These are phyloP conservation scores for Quercus rubra DNA, from an alignment of 306 rosid species.

Conservation along the genomic window DNA sequence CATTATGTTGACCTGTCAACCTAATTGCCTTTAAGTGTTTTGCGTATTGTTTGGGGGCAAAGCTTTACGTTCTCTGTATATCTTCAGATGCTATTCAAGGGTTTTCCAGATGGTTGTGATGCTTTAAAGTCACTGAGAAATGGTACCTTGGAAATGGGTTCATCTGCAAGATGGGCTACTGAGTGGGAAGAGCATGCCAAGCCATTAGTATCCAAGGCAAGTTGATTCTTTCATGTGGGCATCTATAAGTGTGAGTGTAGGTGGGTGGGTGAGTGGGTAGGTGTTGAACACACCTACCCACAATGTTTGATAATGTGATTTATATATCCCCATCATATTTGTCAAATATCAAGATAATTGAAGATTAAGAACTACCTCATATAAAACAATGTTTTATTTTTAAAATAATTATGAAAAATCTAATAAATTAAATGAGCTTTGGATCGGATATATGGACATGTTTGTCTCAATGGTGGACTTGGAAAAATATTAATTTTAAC, in stretches of 20 bases:
- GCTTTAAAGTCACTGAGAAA: constrained; percentile 50
- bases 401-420: no score
- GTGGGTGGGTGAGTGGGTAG: no score
- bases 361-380: no score
- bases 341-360: no score
- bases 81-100: constrained; percentile 77
- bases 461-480: no score
- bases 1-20: not conserved
- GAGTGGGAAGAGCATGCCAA: constrained; percentile 96
- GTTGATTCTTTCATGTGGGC: constrained; percentile 6
- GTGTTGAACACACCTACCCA: no score
- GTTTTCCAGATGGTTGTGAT: constrained; percentile 76
- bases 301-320: no score
- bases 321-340: no score
- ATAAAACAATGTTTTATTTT: no score
- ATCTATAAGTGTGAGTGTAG: not conserved
- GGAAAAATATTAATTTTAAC: no score
- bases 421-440: no score
- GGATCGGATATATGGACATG: no score
- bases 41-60: not conserved
- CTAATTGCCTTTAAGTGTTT: not conserved
- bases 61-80: constrained; percentile 17
- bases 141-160: constrained; percentile 67
- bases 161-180: constrained; percentile 69
- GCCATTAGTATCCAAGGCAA: constrained; percentile 72